These are phyloP conservation scores for Lathyrus sativus DNA, from an alignment of 306 rosid genomes.

Conservation along the genomic window DNA sequence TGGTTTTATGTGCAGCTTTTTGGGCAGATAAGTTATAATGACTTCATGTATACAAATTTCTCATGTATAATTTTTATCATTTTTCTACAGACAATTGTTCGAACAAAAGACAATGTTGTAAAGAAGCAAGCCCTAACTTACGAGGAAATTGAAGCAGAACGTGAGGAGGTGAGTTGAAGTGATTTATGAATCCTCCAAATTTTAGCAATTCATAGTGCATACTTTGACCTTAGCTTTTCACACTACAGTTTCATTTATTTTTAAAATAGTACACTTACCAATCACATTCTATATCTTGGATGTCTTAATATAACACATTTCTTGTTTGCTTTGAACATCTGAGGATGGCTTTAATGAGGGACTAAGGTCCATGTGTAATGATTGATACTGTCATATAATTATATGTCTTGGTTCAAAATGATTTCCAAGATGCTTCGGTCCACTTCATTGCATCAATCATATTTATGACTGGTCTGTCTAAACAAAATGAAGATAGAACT, in stretches of 20 bases:
- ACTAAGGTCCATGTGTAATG: not conserved
- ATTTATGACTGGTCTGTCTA: not conserved
- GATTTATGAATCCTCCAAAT: conserved; percentile 19
- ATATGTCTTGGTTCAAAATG: conserved; percentile 17
- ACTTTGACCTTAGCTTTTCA: conserved; percentile 12
- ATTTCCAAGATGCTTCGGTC: conserved; percentile 25
- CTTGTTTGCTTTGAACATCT: conserved; percentile 24
- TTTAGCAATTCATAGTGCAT: conserved; percentile 19
- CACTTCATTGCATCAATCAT: not conserved
- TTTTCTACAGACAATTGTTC: conserved; percentile 65
- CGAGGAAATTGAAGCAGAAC: conserved; percentile 96
- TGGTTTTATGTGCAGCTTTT: conserved; percentile 25
- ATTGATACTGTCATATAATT: conserved; percentile 1
- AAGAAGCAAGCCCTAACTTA: conserved; percentile 97
- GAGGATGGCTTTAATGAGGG: conserved; percentile 22
- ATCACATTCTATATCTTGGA: conserved; percentile 4
- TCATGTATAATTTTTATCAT: conserved; percentile 33
- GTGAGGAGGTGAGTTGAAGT: conserved; percentile 75
- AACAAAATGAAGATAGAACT: too few relatives aligned
- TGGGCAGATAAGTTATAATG: conserved; percentile 1
- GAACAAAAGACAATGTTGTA: conserved; percentile 87
- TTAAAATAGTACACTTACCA: not conserved
- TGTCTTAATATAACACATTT: conserved; percentile 1
- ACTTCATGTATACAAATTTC: conserved; percentile 2
- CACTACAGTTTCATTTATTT: conserved; percentile 17